These are phyloP conservation scores for Malassezia vespertilionis DNA, from an alignment of 1,284 basidiomycete species.

Conservation along the genomic window DNA sequence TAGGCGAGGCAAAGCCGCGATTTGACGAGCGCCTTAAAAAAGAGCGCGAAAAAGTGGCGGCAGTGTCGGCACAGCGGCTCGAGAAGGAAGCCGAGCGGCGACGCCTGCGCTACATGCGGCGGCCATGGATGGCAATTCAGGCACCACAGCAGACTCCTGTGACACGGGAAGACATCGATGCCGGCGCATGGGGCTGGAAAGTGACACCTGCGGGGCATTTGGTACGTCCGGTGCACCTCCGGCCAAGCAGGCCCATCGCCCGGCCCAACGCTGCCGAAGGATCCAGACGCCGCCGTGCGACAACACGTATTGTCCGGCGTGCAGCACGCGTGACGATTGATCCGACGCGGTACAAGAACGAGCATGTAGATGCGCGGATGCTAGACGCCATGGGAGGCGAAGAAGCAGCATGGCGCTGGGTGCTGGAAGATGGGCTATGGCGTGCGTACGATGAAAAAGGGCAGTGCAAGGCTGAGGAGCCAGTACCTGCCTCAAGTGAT, in stretches of 20 bases:
- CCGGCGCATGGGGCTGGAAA: slow-evolving; percentile 43
- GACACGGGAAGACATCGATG: slow-evolving; percentile 21
- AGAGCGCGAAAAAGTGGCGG: slow-evolving; percentile 15
- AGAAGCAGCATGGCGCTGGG: no score
- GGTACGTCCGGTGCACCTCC: slow-evolving; percentile 37
- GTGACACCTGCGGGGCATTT: slow-evolving; percentile 36
- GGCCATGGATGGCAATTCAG: slow-evolving; percentile 27
- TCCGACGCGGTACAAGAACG: slow-evolving; percentile 34
- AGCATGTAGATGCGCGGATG: slow-evolving; percentile 27
- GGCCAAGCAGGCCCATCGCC: slow-evolving; percentile 30
- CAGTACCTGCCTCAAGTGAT: no score
- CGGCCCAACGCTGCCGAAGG: slow-evolving; percentile 11
- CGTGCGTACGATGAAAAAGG: neutral
- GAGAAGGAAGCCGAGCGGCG: neutral
- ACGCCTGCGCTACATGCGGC: slow-evolving; percentile 20
- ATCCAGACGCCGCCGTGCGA: no score
- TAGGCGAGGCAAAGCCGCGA: slow-evolving; percentile 34
- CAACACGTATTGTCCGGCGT: no score
- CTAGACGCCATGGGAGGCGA: slow-evolving; percentile 18
- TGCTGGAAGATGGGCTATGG: no score
- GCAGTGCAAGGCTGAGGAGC: no score
- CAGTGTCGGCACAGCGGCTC: neutral
- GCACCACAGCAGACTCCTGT: slow-evolving; percentile 22
- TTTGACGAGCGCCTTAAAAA: slow-evolving; percentile 17
- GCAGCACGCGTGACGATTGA: slow-evolving; percentile 35